Evolutionary conservation across 257 asterid genomes (phyloP), one percentile per base, ranked within the genome.

Genomic region (Thymus mandschuricus): DNA sequence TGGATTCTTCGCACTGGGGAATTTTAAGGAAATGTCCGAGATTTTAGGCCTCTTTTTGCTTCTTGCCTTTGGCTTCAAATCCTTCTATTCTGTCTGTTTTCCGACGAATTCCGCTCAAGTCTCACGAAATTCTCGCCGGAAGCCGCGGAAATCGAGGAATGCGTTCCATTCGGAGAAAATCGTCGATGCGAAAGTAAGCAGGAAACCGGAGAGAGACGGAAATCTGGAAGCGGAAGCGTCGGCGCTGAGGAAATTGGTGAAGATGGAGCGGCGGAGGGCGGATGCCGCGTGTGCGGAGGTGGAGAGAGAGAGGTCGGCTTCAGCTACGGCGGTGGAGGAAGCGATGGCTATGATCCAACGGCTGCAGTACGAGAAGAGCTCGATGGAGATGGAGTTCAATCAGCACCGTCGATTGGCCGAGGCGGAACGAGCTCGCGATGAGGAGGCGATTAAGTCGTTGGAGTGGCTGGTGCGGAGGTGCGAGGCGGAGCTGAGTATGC

Each of bases 261-360:
- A 74, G 73, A 38, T 7, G 1, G 89, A 85, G 63, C 78, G 84
- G 49, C 29, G n/a, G 3, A 81, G 81, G 58, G 87, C 80, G 10
- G 73, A 79, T 49, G 79, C 79, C 10, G 89, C 90, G 21, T 1
- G 44, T 6, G 50, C 70, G 31, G 96, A 86, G 56, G 85, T 89
- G 21, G 91, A 81, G 13, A 86, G 83, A 72, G 96, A 89, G 64
- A 75, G 96, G 69, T 71, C 70, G 61, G 88, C 91, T 0, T 72
- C 86, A 1, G 89, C 89, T 2, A 73, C 83, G 8, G 88, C 96
- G 33, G 82, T 87, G 6, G 88, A 85, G 77, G 92, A 89, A 60
- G 83, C 96, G n/a, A 86, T 89, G 91, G 88, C 89, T 1, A 89
- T 89, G 96, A 89, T 85, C 46, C 74, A 78, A 45, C 83, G 92